A percentile compares a stretch with the other conserved stretches of the same genome.
These are phyloP conservation scores for Venturia aucupariae DNA, from an alignment of 2,329 filamentous ascomycete genomes.

Conservation along the genomic window DNA sequence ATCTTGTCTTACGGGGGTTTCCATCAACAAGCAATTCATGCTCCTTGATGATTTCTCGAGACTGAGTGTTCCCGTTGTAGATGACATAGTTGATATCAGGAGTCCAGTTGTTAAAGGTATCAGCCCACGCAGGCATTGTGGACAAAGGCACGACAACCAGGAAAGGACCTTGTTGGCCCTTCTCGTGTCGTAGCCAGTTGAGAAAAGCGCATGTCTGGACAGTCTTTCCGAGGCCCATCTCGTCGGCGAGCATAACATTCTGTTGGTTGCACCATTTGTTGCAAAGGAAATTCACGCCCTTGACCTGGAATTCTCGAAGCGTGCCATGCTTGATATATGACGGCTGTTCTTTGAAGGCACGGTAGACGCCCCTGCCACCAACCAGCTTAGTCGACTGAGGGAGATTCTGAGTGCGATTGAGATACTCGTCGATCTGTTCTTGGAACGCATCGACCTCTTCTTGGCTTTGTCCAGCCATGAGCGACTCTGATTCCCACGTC, in stretches of 20 bases:
- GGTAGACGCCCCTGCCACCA: constrained; percentile 59
- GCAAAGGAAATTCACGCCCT: constrained; percentile 87
- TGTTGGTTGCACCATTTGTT: constrained; percentile 92
- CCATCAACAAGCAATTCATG: constrained; percentile 82
- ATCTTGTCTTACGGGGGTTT: constrained; percentile 82
- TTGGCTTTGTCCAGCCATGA: constrained; percentile 72
- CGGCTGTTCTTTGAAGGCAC: constrained; percentile 65
- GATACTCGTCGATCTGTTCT: constrained; percentile 80
- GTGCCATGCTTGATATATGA: constrained; percentile 76
- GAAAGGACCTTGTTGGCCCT: constrained; percentile 86
- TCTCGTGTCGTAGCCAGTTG: constrained; percentile 88
- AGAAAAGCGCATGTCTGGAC: constrained; percentile 96
- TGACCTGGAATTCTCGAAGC: constrained; percentile 86
- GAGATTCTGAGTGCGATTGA: constrained; percentile 72
- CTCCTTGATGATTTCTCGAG: constrained; percentile 79
- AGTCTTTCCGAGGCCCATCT: constrained; percentile 98
- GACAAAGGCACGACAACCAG: constrained; percentile 95
- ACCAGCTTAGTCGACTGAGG: constrained; percentile 68
- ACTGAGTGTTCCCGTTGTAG: constrained; percentile 82
- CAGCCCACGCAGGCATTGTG: constrained; percentile 95
- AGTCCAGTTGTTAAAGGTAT: constrained; percentile 94
- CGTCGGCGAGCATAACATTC: constrained; percentile 95
- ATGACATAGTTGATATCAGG: constrained; percentile 96
- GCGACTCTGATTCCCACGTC: constrained; percentile 78
- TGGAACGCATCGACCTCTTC: constrained; percentile 88